A percentile compares a stretch with the other conserved stretches of the same genome.
Evolutionary conservation across 2,329 filamentous ascomycete species (phyloP).

Genomic region (Cryphonectria nitschkei): DNA sequence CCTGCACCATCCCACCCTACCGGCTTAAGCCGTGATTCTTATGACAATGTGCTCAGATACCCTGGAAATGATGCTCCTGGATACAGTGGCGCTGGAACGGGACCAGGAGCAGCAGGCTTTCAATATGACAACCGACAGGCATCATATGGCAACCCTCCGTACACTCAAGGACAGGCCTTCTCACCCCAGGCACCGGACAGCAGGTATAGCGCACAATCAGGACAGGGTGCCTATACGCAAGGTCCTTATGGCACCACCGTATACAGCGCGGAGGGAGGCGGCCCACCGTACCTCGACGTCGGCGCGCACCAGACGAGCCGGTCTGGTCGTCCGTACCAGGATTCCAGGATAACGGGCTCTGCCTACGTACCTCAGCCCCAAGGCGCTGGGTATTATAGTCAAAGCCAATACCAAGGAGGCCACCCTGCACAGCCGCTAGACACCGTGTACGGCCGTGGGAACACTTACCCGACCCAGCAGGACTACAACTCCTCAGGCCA

Average conservation of each 20-base stretch:
- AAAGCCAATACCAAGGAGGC: constrained; percentile 34
- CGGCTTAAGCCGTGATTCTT: constrained; percentile 30
- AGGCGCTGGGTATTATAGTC: constrained; percentile 35
- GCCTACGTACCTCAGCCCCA: constrained; percentile 16
- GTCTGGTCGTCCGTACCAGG: constrained; percentile 14
- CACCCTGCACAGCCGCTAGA: constrained; percentile 53
- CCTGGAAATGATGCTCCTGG: constrained; percentile 54
- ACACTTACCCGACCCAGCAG: constrained; percentile 47
- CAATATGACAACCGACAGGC: constrained; percentile 36
- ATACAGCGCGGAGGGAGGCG: constrained; percentile 1
- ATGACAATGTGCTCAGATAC: constrained; percentile 52
- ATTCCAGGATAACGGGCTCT: constrained; percentile 17
- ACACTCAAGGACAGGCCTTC: constrained; percentile 22
- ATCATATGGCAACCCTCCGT: constrained; percentile 31
- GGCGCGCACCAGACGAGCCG: constrained; percentile 6
- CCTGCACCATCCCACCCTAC: constrained; percentile 21
- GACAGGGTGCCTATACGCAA: constrained; percentile 16
- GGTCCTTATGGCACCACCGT: constrained; percentile 9
- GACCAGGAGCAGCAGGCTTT: background rate
- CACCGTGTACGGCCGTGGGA: constrained; percentile 63
- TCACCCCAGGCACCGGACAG: constrained; percentile 15
- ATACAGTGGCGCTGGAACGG: constrained; percentile 43
- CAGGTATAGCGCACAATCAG: constrained; percentile 19
- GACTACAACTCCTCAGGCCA: constrained; percentile 23
- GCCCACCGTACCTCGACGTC: constrained; percentile 17